Conservation (phyloP, 2,329 filamentous ascomycete genomes). For the Lachnellula subtilissima region DNA sequence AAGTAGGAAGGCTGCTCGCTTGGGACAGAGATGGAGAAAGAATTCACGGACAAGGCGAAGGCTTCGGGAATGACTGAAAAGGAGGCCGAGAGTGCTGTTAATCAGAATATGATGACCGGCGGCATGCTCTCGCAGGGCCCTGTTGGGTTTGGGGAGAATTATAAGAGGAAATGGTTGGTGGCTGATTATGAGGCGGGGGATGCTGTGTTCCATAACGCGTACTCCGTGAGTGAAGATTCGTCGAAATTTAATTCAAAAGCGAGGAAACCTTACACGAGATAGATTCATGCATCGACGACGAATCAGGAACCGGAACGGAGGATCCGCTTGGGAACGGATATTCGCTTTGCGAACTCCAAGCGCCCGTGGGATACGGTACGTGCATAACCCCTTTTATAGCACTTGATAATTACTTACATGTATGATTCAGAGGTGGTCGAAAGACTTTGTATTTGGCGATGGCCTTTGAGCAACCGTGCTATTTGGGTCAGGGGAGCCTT, state of each 20-base stretch:
- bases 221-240: conserved; percentile 5
- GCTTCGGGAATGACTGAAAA: conserved; percentile 46
- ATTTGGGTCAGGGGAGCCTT: no score
- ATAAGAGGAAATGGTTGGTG: conserved; percentile 30
- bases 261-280: not conserved
- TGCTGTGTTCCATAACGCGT: conserved; percentile 41
- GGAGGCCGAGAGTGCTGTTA: conserved; percentile 48
- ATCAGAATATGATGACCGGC: conserved; percentile 54
- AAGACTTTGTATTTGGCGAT: not conserved
- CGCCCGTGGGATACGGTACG: conserved; percentile 14
- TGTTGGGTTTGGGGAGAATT: conserved; percentile 23
- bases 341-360: conserved; percentile 36
- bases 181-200: conserved; percentile 36
- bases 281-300: conserved; percentile 33
- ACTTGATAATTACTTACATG: not conserved
- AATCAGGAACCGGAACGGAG: conserved; percentile 37
- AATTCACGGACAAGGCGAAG: conserved; percentile 45
- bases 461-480: not conserved
- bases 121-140: conserved; percentile 50
- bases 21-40: conserved; percentile 45
- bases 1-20: conserved; percentile 27
- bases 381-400: not conserved
- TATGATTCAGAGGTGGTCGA: conserved; percentile 2
- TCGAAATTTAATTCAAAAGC: not conserved
- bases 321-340: conserved; percentile 39